Evolutionary conservation across 2,329 filamentous ascomycete genomes (phyloP).

Genomic region (Arthrobotrys conoides): DNA sequence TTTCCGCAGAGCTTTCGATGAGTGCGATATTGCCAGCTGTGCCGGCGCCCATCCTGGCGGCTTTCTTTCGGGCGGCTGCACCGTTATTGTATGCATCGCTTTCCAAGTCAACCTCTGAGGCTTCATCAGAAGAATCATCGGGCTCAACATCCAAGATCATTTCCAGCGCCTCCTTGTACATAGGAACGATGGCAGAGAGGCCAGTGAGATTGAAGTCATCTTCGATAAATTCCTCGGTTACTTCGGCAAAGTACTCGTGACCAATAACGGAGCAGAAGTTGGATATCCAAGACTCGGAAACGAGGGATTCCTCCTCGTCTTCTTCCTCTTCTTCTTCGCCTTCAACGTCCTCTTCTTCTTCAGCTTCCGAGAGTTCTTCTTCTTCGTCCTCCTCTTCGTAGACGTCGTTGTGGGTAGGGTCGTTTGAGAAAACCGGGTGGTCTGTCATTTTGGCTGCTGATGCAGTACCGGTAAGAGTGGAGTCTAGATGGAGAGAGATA

Average conservation of each 20-base stretch:
- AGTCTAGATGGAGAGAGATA: conserved; percentile 15
- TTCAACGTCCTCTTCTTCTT: conserved; percentile 64
- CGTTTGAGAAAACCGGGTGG: conserved; percentile 58
- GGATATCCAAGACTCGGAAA: conserved; percentile 93
- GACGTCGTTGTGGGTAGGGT: conserved; percentile 53
- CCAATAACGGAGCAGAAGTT: conserved; percentile 96
- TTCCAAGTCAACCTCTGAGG: conserved; percentile 71
- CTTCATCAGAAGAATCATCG: conserved; percentile 90
- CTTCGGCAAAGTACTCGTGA: conserved; percentile 99
- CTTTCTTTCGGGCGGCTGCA: conserved; percentile 70
- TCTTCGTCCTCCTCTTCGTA: conserved; percentile 58
- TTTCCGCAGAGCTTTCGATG: conserved; percentile 97
- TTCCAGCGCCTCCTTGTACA: conserved; percentile 99
- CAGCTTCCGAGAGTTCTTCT: conserved; percentile 60
- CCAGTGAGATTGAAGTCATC: conserved; percentile 99
- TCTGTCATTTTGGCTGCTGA: conserved; percentile 59
- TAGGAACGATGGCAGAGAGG: conserved; percentile 92
- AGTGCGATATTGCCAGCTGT: conserved; percentile 77
- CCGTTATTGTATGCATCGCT: conserved; percentile 69
- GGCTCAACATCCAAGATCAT: conserved; percentile 99
- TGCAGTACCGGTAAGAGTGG: conserved; percentile 43
- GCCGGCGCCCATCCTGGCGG: conserved; percentile 68
- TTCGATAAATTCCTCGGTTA: conserved; percentile 98
- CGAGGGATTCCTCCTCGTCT: conserved; percentile 63
- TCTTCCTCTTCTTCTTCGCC: conserved; percentile 61